Conservation (phyloP, 2,329 filamentous ascomycete species). For the Niveomyces coronatus region DNA sequence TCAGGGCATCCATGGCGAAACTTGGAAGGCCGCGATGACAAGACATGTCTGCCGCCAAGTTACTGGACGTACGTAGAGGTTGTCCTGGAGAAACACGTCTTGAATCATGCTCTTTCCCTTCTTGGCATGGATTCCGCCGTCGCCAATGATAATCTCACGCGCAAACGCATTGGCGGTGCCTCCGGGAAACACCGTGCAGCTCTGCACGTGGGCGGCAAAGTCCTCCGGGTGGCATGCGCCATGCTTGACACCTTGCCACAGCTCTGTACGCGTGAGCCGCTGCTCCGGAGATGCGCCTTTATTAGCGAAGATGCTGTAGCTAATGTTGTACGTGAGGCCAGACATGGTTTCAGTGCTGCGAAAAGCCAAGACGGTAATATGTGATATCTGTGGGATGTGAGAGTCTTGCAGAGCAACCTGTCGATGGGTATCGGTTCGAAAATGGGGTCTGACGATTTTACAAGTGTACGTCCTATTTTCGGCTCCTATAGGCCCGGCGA, state of each 20-base stretch:
- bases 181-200: neutral
- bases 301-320: neutral
- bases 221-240: neutral
- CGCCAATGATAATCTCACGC: neutral
- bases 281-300: neutral
- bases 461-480: neutral
- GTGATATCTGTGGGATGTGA: neutral
- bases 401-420: neutral
- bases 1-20: neutral
- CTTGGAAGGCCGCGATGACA: neutral
- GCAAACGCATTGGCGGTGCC: neutral
- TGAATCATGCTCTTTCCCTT: slow-evolving; percentile 2
- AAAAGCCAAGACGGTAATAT: neutral
- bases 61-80: neutral
- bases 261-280: slow-evolving; percentile 1
- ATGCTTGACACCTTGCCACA: slow-evolving; percentile 1
- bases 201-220: neutral
- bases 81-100: neutral
- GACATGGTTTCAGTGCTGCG: neutral
- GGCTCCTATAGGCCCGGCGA: neutral
- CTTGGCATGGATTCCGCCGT: neutral
- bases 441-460: slow-evolving; percentile 1
- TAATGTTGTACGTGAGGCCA: slow-evolving; percentile 1
- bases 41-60: neutral
- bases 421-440: neutral